Conservation (phyloP, 306 rosid species). For the Purshia tridentata region DNA sequence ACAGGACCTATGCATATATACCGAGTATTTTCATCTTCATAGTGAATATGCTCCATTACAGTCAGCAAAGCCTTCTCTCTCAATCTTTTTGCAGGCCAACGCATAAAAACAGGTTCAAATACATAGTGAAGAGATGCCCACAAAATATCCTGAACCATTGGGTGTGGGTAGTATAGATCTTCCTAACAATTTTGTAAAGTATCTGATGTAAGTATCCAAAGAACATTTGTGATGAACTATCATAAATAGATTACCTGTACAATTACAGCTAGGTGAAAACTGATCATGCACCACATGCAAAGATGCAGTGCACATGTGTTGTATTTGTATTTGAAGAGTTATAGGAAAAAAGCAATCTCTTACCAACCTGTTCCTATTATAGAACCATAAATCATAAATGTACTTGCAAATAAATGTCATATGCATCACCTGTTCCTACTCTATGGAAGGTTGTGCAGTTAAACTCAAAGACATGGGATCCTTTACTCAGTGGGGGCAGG, state of each 20-base stretch:
- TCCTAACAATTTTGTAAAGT: conserved; percentile 46
- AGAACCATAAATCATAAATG: neutral
- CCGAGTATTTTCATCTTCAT: conserved; percentile 91
- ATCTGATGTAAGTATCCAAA: conserved; percentile 7
- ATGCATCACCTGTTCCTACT: neutral
- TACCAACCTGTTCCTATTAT: neutral
- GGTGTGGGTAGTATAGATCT: conserved; percentile 86
- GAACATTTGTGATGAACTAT: neutral
- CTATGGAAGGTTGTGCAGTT: neutral
- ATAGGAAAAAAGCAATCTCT: neutral
- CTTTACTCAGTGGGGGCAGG: neutral
- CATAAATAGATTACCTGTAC: neutral
- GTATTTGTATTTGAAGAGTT: neutral
- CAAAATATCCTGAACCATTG: conserved; percentile 75
- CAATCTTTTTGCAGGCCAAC: conserved; percentile 76
- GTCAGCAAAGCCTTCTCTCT: conserved; percentile 60
- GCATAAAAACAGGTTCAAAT: conserved; percentile 64
- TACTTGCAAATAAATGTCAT: neutral
- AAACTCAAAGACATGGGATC: neutral
- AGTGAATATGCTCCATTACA: conserved; percentile 69
- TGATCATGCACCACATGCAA: no score
- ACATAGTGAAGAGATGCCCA: conserved; percentile 76
- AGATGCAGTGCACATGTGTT: neutral
- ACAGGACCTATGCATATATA: conserved; percentile 91
- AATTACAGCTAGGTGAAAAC: neutral